Base-by-base conservation (phyloP, 1,284 basidiomycete species). In the Ustilago curta region DNA sequence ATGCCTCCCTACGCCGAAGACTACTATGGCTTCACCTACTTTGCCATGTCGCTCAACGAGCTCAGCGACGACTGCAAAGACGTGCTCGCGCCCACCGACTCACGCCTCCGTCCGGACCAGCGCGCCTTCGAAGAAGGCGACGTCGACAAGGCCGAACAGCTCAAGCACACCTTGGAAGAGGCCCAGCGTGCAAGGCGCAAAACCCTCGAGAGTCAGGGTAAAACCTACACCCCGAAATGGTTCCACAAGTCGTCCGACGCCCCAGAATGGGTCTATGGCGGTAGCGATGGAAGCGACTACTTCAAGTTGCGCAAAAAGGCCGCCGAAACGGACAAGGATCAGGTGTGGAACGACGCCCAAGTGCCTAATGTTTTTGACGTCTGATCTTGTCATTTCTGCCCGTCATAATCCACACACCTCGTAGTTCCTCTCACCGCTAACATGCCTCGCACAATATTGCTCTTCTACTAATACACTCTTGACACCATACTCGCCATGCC, bases 61-160 rank as follows among this genome's bases (percentile, higher is more conserved):
- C 54, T 84, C 18, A 77, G 71, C 1, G 70, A 77, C 2, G 91
- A 93, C 80, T 85, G 94, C 19, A 87, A 89, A 61, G 89, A 88
- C 5, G 88, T 88, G 67, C 48, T 96, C 7, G 92, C 94, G 1
- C 89, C 90, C 0, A 95, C 94, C 0, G 95, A 97, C 83, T 94
- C 94, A 8, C 89, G 95, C 32, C 87, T 90, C 64, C 89, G 94
- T 37, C 92, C 94, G 1, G 94, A 97, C 85, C 92, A 96, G 57
- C 87, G 91, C 31, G 92, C 93, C 4, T 87, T 95, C 47, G 95
- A 97, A 84, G 89, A 92, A 71, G 94, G 94, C 12, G 86, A 92
- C 49, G 84, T 92, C 2, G 91, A 93, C 64, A 80, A 87, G 49
- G 94, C 94, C 2, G 94, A 97, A 80, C 85, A 85, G 53, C 88